Evolutionary conservation across 495 filamentous ascomycete species (phyloP).

Genomic region (Terfezia claveryi): DNA sequence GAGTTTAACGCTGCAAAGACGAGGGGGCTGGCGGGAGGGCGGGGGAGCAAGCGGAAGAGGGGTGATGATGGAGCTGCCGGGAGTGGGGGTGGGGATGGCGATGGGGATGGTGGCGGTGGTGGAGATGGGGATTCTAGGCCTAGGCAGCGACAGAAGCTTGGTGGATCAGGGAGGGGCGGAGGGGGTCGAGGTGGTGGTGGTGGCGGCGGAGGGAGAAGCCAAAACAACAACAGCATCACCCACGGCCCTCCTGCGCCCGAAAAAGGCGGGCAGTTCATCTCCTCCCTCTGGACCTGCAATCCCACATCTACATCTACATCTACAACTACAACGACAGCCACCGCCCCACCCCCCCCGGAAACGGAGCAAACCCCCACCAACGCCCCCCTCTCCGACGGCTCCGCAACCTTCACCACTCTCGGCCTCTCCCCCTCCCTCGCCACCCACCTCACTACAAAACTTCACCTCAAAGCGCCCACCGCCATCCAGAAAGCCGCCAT

Average conservation of each 20-base stretch:
- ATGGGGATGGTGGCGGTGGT: too few species aligned
- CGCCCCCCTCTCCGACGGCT: constrained; percentile 67
- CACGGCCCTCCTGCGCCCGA: constrained; percentile 3
- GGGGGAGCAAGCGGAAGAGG: background rate
- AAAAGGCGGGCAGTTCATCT: constrained; percentile 43
- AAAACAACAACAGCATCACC: constrained; percentile 1
- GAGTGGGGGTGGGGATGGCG: constrained; percentile 1
- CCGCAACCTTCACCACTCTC: constrained; percentile 62
- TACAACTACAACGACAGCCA: too few species aligned
- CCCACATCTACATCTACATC: too few species aligned
- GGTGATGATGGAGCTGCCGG: constrained; percentile 6
- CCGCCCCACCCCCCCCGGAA: too few species aligned
- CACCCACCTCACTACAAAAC: constrained; percentile 60
- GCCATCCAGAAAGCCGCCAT: constrained; percentile 83
- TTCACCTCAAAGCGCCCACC: constrained; percentile 75
- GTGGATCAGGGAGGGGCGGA: constrained; percentile 4
- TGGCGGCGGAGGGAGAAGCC: constrained; percentile 3
- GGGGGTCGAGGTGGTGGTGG: too few species aligned
- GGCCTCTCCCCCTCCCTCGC: constrained; percentile 59
- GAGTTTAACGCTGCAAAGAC: background rate
- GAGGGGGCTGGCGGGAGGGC: background rate
- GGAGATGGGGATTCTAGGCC: constrained; percentile 18
- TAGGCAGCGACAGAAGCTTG: constrained; percentile 7
- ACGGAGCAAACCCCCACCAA: constrained; percentile 68
- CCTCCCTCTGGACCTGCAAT: constrained; percentile 79